Evolutionary conservation across 208 protist species (phyloP).

Genomic region (Trypanosoma rangeli): DNA sequence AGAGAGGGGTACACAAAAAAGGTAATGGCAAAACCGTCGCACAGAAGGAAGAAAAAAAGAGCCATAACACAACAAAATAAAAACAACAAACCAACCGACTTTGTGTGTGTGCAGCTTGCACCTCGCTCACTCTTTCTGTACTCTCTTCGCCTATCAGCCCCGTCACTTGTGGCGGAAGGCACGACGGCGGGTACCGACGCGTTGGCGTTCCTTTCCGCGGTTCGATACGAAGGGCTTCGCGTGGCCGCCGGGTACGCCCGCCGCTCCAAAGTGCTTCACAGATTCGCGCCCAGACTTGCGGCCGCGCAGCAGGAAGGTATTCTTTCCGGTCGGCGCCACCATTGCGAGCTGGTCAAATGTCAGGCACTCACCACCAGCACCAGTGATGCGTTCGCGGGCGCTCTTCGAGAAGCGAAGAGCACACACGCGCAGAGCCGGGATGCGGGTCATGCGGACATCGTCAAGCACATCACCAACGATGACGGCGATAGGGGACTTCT

Average conservation of each 20-base stretch:
- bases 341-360: conserved; percentile 99
- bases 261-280: conserved; percentile 98
- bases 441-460: conserved; percentile 96
- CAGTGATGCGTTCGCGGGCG: conserved; percentile 97
- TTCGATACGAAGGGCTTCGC: conserved; percentile 83
- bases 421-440: conserved; percentile 96
- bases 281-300: conserved; percentile 94
- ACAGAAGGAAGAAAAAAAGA: conserved; percentile 13
- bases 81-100: background rate
- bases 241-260: conserved; percentile 93
- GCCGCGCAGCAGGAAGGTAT: conserved; percentile 98
- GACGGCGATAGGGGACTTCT: conserved; percentile 95
- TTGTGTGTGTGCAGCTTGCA: background rate
- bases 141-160: background rate
- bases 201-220: conserved; percentile 24
- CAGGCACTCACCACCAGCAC: conserved; percentile 98
- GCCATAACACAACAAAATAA: background rate
- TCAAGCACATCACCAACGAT: conserved; percentile 99
- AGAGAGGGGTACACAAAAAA: background rate
- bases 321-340: conserved; percentile 95
- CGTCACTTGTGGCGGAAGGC: conserved; percentile 78
- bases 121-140: background rate
- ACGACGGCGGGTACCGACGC: conserved; percentile 17
- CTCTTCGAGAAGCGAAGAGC: conserved; percentile 98
- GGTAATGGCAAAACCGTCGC: background rate